These are phyloP conservation scores for Pouteria campechiana DNA, from an alignment of 179 eudicot genomes.

Conservation along the genomic window DNA sequence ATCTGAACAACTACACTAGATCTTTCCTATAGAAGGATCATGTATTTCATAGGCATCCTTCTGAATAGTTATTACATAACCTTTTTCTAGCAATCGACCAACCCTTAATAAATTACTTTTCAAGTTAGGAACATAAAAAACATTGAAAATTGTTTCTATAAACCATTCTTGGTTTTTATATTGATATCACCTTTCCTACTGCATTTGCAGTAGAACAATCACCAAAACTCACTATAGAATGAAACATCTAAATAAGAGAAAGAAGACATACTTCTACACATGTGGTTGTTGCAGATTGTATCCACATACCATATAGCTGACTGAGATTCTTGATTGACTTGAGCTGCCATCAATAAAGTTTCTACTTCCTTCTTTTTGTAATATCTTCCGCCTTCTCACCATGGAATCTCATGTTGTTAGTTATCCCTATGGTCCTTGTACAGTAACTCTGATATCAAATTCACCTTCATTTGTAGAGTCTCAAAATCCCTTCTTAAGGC, in stretches of 20 bases:
- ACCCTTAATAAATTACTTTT: background rate
- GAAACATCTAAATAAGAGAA: conserved; percentile 4
- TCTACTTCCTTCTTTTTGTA: background rate
- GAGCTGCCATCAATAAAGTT: conserved; percentile 1
- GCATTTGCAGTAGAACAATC: background rate
- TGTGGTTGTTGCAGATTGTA: background rate
- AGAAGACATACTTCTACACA: background rate
- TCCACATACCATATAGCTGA: conserved; percentile 1
- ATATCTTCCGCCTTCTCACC: conserved; percentile 8
- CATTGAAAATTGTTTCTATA: conserved; percentile 4
- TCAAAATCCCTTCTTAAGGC: too few relatives aligned
- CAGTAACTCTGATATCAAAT: background rate
- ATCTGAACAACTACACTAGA: too few relatives aligned
- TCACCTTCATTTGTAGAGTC: too few relatives aligned
- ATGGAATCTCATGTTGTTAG: conserved; percentile 2
- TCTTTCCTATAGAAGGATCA: too few relatives aligned
- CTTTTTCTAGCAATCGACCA: background rate
- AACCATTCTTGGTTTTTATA: background rate
- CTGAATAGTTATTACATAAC: background rate
- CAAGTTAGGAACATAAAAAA: conserved; percentile 1
- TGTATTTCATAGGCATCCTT: background rate
- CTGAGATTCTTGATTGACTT: background rate
- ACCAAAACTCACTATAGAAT: conserved; percentile 4
- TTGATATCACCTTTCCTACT: conserved; percentile 3
- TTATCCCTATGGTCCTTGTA: background rate